A percentile compares a stretch with the other conserved stretches of the same genome.
Evolutionary conservation across 345 rosid species (phyloP).

Genomic region (Arabidopsis suecica): DNA sequence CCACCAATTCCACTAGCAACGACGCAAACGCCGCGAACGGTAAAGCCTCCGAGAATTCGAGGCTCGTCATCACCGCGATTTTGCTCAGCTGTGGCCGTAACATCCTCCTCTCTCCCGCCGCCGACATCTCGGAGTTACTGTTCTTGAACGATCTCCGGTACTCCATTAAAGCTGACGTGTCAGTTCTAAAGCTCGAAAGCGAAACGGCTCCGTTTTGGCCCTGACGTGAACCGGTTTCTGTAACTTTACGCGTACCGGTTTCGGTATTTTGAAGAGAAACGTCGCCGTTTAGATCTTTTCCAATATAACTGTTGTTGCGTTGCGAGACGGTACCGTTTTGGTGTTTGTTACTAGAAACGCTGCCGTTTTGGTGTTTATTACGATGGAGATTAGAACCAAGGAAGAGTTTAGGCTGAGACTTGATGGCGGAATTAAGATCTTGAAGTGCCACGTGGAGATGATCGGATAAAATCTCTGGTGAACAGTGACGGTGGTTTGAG

Average conservation of each 20-base stretch:
- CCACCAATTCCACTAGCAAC: conserved; percentile 71
- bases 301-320: conserved; percentile 41
- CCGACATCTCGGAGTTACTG: conserved; percentile 30
- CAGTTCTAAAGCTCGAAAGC: conserved; percentile 67
- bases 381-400: conserved; percentile 60
- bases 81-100: conserved; percentile 76
- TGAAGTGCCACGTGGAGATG: conserved; percentile 77
- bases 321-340: conserved; percentile 39
- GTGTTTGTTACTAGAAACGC: conserved; percentile 23
- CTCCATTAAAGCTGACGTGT: conserved; percentile 63
- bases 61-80: conserved; percentile 62
- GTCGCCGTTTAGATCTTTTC: conserved; percentile 13
- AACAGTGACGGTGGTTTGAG: conserved; percentile 66
- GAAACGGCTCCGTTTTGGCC: conserved; percentile 47
- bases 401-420: conserved; percentile 79
- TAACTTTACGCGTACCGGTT: neutral
- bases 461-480: conserved; percentile 78
- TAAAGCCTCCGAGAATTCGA: conserved; percentile 85
- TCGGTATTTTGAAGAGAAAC: neutral
- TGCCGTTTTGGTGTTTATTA: conserved; percentile 15
- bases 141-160: conserved; percentile 58
- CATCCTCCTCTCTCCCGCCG: conserved; percentile 52
- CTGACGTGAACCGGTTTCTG: conserved; percentile 9
- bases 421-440: conserved; percentile 74
- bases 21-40: conserved; percentile 91